Evolutionary conservation across 139 green algal genomes (phyloP), one percentile per base, ranked within the genome.

Genomic region (Deuterostichococcus epilithicus): DNA sequence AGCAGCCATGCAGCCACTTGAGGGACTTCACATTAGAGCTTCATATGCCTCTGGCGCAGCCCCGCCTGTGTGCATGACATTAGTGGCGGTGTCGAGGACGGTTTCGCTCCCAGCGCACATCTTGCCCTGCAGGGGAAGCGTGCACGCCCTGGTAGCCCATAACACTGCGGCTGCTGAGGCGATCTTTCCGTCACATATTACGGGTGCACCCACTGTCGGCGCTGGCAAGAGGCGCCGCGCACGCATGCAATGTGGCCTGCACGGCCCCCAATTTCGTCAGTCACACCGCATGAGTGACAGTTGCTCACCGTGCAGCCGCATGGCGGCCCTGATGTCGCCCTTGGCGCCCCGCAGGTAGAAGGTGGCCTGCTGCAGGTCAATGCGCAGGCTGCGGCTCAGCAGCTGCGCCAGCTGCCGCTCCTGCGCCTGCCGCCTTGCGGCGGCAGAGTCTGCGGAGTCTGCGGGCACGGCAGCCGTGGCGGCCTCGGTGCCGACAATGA

Each of bases 281-380:
- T 18, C 0, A 30, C 34, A 47, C 37, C 23, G 1, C 5, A 3
- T 18, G 33, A 35, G 38, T 22, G 26, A 8, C 37, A 76, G 58
- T n/a, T 33, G 38, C 80, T 67, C 73, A 82, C 76, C 76, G 52
- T 72, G 76, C 13, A 77, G 68, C 38, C 58, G 35, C 68, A 85
- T 83, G 23, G 82, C 82, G 15, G 52, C 58, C 73, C 80, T 81
- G 23, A 86, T 26, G 73, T 83, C 77, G 10, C 83, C 83, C 1
- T 72, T 74, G 15, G 76, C 76, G 0, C 80, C 82, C 2, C 67
- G n/a, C 23, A 90, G 71, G 78, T 90, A 90, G 68, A 82, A 90
- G 39, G 59, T 67, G 0, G 86, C 86, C 5, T 84, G 86, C 32
- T 58, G 36, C 0, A 75, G 47, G 58, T 90, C 86, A 26, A 88